Conservation (phyloP, 1,284 basidiomycete genomes). For the Ustilago curta region DNA sequence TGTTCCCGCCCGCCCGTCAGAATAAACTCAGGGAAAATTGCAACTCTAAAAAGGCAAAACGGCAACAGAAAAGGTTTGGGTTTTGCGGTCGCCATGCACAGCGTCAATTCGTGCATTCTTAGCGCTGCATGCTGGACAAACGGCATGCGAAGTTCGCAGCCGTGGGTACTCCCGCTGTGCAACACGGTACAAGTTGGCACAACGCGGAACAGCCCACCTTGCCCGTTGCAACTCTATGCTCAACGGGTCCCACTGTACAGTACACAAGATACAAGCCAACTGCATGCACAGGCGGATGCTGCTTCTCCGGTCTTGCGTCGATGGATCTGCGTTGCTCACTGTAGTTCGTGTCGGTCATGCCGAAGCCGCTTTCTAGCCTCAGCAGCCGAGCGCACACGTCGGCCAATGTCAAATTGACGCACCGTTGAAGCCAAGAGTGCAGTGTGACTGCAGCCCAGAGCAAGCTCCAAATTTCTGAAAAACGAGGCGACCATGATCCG, state of each 20-base stretch:
- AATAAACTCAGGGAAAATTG: background rate
- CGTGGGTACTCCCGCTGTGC: background rate
- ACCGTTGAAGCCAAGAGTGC: no score
- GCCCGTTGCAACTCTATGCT: no score
- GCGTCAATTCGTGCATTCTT: background rate
- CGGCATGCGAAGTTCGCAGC: background rate
- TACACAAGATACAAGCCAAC: no score
- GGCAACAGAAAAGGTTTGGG: background rate
- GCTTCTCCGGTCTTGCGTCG: background rate
- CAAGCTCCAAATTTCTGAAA: no score
- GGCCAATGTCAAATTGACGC: no score
- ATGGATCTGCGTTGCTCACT: background rate
- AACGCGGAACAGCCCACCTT: no score
- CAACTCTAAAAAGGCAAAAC: background rate
- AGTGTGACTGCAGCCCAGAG: no score
- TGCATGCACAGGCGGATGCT: no score
- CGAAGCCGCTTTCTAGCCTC: background rate
- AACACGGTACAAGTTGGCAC: no score
- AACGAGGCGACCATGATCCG: no score
- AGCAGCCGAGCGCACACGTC: no score
- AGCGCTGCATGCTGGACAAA: background rate
- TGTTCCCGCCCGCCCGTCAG: conserved; percentile 2
- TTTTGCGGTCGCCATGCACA: background rate
- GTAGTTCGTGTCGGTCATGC: background rate
- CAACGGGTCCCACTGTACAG: no score